These are phyloP conservation scores for Plasmopara halstedii DNA, from an alignment of 352 stramenopile genomes.

Conservation along the genomic window DNA sequence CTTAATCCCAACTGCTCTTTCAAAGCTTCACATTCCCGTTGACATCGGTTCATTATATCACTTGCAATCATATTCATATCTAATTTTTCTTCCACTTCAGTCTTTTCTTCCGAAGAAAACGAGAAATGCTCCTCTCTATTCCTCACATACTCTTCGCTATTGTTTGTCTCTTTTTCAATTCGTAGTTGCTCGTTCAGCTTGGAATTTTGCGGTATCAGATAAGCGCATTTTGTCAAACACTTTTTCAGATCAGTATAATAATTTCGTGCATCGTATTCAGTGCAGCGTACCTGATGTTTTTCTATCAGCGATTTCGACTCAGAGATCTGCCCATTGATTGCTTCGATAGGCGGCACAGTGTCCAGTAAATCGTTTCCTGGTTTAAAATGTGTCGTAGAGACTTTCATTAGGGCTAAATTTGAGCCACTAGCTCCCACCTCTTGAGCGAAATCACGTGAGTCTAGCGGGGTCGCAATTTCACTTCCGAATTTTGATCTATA, in stretches of 20 bases:
- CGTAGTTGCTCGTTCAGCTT: constrained; percentile 20
- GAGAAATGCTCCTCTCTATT: not conserved
- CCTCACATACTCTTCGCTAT: constrained; percentile 17
- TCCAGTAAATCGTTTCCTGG: not conserved
- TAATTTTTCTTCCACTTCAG: not conserved
- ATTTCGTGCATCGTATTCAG: not conserved
- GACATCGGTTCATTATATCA: not conserved
- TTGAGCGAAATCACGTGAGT: not conserved
- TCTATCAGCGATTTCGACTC: constrained; percentile 3
- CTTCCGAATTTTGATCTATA: not conserved
- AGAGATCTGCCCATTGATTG: not conserved
- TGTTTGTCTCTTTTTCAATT: constrained; percentile 15
- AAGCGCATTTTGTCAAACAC: constrained; percentile 16
- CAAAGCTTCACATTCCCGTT: constrained; percentile 7
- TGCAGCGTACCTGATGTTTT: constrained; percentile 4
- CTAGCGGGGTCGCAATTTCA: not conserved
- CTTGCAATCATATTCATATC: too few species aligned
- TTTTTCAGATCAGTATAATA: constrained; percentile 7
- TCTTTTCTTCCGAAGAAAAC: not conserved
- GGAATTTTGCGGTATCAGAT: constrained; percentile 23
- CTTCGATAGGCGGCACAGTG: constrained; percentile 7
- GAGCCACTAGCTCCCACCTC: not conserved
- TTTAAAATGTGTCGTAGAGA: constrained; percentile 2
- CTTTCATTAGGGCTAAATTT: constrained; percentile 16
- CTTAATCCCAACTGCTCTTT: constrained; percentile 19